Evolutionary conservation across 2,329 filamentous ascomycete genomes (phyloP), one percentile per base, ranked within the genome.

Genomic region (Helotiales sp.): DNA sequence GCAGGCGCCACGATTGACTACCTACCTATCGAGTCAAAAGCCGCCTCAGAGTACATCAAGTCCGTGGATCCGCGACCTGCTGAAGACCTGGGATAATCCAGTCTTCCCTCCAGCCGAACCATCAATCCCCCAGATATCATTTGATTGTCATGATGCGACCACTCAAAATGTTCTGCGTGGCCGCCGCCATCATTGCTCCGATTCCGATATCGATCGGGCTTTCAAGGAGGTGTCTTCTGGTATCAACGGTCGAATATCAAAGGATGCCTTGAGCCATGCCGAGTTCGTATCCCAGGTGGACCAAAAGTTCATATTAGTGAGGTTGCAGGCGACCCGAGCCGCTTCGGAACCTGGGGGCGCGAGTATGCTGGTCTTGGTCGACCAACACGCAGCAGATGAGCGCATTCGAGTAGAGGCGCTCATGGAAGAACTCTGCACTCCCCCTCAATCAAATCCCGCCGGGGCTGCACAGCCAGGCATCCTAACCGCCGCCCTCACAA

Each of bases 381-480:
- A 99, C 75, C 96, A 99, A 75, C 96, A 99, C 76, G 96, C 96
- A 0, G 96, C 94, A 2, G 95, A 97, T 76, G 96, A 99, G 80
- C 86, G 96, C 54, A 89, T 91, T 69, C 89, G 89, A 1, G 86
- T 98, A 0, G 96, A 99, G 76, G 77, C 78, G 0, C 82, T 99
- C 0, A 88, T 96, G 76, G 69, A 75, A 26, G 83, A 87, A 2
- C 79, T 91, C 34, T 88, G 84, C 72, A 69, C 68, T 6, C 76
- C 74, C 69, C 65, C 75, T 10, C 11, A 20, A 20, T 17, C 37
- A 13, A 15, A 63, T 13, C 26, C 8, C 40, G 8, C 24, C 37
- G 6, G 26, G 6, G 7, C 32, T 20, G 6, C 0, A 47, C 37
- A 28, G 47, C 24, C 66, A 15, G 22, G 77, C 78, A 55, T 76